Base-by-base conservation (phyloP, 306 rosid species). In the peach (Prunus persica) region DNA sequence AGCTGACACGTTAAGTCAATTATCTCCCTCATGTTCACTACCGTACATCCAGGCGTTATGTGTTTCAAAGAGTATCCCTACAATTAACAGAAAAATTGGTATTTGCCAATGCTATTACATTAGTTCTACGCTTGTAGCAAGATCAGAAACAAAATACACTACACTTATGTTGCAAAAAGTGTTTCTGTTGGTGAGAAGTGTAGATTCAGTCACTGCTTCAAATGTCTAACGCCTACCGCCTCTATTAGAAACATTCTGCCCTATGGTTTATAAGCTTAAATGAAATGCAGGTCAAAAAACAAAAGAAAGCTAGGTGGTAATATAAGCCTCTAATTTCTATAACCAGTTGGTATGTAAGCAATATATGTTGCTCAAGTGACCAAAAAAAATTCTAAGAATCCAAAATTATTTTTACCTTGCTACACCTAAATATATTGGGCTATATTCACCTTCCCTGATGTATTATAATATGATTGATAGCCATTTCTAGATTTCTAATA, bases 401-500 rank as follows among this genome's bases (percentile, higher is more conserved):
- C 19, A 52, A n/a, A 52, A 52, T 52, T 52, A 52, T 6, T n/a
- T 5, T 18, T 51, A 51, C 10, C 2, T 51, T 3, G 20, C 20
- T 18, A 7, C 25, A 55, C 25, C 22, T 55, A 18, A 7, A 18
- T 18, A 5, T 55, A 55, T 55, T 20, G 24, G 38, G 43, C 55
- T 30, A 34, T 27, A 62, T 65, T 9, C 63, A 61, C 19, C 18
- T 63, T 20, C 24, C 68, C 43, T 32, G 14, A 43, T 27, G 61
- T 7, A 54, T 22, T 25, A 49, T 11, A 56, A 18, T 56, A 56
- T 18, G 50, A 58, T 20, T 55, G 27, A 52, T 41, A 20, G 18
- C 54, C 43, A 77, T 27, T 27, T 47, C 20, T 25, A 41, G 30
- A 72, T 64, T 71, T 71, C 75, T 70, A n/a, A 55, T 11, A 11